These are phyloP conservation scores for Teunomyces gatunensis DNA, from an alignment of 805 yeast species.

Conservation along the genomic window DNA sequence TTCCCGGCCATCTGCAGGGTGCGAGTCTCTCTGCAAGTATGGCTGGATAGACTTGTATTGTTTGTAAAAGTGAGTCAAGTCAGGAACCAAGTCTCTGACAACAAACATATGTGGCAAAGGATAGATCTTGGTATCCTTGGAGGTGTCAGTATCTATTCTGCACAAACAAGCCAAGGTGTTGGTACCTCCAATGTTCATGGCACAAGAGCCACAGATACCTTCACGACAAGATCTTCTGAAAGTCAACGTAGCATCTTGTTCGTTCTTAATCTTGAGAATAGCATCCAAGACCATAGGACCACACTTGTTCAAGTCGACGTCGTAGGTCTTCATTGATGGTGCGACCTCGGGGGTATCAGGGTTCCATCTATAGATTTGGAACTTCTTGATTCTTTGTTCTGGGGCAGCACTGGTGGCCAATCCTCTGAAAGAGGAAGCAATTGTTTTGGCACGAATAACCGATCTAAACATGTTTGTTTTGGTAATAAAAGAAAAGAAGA, in stretches of 20 bases:
- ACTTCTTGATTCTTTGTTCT: constrained; percentile 63
- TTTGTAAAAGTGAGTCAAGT: constrained; percentile 94
- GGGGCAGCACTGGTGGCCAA: constrained; percentile 51
- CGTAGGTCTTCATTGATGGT: constrained; percentile 81
- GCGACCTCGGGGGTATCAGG: constrained; percentile 94
- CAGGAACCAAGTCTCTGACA: constrained; percentile 96
- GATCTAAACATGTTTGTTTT: constrained; percentile 17
- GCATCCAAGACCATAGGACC: constrained; percentile 99
- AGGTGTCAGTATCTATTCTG: constrained; percentile 77
- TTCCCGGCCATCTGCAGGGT: constrained; percentile 90
- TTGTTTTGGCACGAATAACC: constrained; percentile 15
- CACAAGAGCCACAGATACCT: constrained; percentile 99
- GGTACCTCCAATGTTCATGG: constrained; percentile 98
- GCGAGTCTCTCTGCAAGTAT: constrained; percentile 76
- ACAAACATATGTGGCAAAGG: constrained; percentile 98
- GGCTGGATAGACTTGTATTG: constrained; percentile 99
- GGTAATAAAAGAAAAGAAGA: background rate
- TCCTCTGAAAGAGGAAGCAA: constrained; percentile 18
- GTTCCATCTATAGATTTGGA: constrained; percentile 96
- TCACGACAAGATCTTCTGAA: constrained; percentile 98
- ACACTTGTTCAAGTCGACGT: constrained; percentile 83
- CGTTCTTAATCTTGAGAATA: constrained; percentile 88
- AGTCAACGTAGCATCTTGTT: constrained; percentile 92
- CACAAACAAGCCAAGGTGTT: constrained; percentile 97
- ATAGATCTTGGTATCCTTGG: constrained; percentile 81